Conservation (phyloP, 2,329 filamentous ascomycete species). For the Chrysosporium queenslandicum region DNA sequence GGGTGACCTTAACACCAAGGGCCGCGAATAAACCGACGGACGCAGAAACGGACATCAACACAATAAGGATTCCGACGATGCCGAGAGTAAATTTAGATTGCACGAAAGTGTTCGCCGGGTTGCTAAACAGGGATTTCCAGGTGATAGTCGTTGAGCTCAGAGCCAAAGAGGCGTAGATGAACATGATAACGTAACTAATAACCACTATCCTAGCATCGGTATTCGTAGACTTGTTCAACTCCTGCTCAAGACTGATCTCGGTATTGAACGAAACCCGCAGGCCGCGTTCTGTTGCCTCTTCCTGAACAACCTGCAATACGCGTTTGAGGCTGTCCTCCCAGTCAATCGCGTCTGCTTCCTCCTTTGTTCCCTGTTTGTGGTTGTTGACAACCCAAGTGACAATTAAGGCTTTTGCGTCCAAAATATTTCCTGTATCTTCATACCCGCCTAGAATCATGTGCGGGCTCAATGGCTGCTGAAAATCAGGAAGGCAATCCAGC, state of each 20-base stretch:
- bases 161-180: slow-evolving; percentile 87
- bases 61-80: slow-evolving; percentile 88
- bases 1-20: slow-evolving; percentile 79
- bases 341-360: slow-evolving; percentile 66
- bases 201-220: slow-evolving; percentile 95
- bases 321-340: slow-evolving; percentile 75
- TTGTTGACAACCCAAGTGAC: slow-evolving; percentile 95
- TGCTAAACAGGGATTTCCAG: slow-evolving; percentile 63
- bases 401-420: slow-evolving; percentile 69
- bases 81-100: slow-evolving; percentile 95
- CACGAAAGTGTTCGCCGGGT: slow-evolving; percentile 74
- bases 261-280: slow-evolving; percentile 88
- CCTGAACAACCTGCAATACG: slow-evolving; percentile 64
- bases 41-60: slow-evolving; percentile 92
- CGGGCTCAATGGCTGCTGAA: slow-evolving; percentile 77
- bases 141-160: slow-evolving; percentile 79
- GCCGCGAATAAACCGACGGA: slow-evolving; percentile 94
- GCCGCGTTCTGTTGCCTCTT: slow-evolving; percentile 66
- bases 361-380: slow-evolving; percentile 59
- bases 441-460: slow-evolving; percentile 80
- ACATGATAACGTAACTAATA: slow-evolving; percentile 98
- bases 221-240: slow-evolving; percentile 96
- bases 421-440: slow-evolving; percentile 51
- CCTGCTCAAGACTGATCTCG: slow-evolving; percentile 87
- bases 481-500: slow-evolving; percentile 67